Conservation (phyloP, 352 stramenopile species). For the Thraustochytrium striatum region DNA sequence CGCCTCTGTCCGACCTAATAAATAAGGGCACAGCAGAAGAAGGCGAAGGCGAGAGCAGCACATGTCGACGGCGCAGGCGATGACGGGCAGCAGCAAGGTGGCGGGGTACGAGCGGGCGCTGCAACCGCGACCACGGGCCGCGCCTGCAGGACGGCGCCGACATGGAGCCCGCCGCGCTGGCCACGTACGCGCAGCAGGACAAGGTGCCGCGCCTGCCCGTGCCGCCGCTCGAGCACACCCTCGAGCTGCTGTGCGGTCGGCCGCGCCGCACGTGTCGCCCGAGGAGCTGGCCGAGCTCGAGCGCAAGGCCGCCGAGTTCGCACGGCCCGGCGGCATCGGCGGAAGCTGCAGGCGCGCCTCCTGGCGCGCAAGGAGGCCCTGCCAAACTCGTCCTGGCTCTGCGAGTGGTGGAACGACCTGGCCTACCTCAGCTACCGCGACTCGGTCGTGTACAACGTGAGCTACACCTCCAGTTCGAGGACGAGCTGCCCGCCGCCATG, state of each 20-base stretch:
- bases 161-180: constrained; percentile 12
- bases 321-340: constrained; percentile 69
- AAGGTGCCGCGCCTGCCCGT: constrained; percentile 83
- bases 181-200: constrained; percentile 72
- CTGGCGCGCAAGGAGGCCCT: constrained; percentile 56
- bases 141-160: constrained; percentile 16
- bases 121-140: constrained; percentile 24
- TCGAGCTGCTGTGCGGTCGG: constrained; percentile 83
- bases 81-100: not conserved
- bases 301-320: constrained; percentile 71
- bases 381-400: constrained; percentile 67
- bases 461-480: constrained; percentile 88
- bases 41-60: no score
- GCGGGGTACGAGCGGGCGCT: constrained; percentile 37
- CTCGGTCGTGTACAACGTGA: constrained; percentile 92
- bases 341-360: constrained; percentile 74
- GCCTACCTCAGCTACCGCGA: constrained; percentile 87
- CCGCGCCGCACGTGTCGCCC: constrained; percentile 75
- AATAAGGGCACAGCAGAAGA: no score
- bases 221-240: constrained; percentile 83
- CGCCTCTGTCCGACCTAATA: no score
- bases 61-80: not conserved
- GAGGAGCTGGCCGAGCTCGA: constrained; percentile 80
- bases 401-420: constrained; percentile 94
- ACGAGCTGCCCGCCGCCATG: constrained; percentile 71